phyloP scores from a whole-genome alignment of 345 rosid genomes.

The Moricandia moricandioides region DNA sequence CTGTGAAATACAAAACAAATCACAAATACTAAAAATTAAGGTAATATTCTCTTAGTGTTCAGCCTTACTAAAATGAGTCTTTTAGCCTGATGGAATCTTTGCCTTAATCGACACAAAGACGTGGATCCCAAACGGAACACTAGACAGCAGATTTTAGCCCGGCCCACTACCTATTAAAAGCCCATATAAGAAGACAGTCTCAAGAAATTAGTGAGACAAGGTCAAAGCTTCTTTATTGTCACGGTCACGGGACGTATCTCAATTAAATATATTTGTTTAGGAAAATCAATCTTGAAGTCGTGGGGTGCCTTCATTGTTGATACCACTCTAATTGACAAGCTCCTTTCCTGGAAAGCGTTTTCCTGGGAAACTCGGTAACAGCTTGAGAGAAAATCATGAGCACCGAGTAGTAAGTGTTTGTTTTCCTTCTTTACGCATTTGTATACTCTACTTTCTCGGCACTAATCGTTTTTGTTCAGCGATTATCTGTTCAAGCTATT shows the following conservation, averaged over 20 bases:
- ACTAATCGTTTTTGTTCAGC: conserved; percentile 24
- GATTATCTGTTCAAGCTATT: conserved; percentile 79
- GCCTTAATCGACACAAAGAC: too few relatives aligned
- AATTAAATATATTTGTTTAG: too few relatives aligned
- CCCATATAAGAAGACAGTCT: neutral
- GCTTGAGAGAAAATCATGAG: conserved; percentile 40
- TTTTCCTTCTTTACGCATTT: neutral
- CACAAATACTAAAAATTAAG: too few relatives aligned
- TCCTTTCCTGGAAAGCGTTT: neutral
- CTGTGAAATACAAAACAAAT: too few relatives aligned
- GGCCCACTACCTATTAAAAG: neutral
- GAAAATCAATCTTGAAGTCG: conserved; percentile 17
- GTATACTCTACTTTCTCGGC: neutral
- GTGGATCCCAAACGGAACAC: neutral
- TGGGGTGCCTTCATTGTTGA: conserved; percentile 35
- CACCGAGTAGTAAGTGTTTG: conserved; percentile 51
- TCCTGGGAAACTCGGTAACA: neutral
- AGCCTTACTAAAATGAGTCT: too few relatives aligned
- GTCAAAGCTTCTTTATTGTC: conserved; percentile 31
- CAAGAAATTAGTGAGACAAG: neutral
- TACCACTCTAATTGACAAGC: conserved; percentile 11
- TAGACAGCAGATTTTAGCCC: neutral
- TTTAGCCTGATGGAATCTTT: too few relatives aligned
- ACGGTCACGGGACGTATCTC: neutral
- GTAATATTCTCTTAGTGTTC: too few relatives aligned